A percentile compares a stretch with the other conserved stretches of the same genome.
These are phyloP conservation scores for Leishmania turanica DNA, from an alignment of 208 protist species.

Conservation along the genomic window DNA sequence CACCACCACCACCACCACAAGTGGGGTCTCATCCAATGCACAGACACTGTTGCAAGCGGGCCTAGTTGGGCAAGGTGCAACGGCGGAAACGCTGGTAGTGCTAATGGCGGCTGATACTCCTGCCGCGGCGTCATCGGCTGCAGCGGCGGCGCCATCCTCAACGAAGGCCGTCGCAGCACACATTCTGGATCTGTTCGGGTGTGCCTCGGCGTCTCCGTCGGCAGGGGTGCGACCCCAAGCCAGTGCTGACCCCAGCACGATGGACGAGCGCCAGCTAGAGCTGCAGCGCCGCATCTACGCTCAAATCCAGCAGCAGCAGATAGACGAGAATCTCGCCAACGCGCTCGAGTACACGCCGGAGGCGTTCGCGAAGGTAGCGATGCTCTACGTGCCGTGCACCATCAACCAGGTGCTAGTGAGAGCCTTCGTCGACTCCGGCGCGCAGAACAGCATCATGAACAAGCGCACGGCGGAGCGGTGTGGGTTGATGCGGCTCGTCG, in stretches of 20 bases:
- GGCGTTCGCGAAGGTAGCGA: conserved; percentile 83
- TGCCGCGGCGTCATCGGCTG: background rate
- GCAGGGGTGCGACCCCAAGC: background rate
- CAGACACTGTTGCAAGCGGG: conserved; percentile 9
- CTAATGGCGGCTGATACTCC: background rate
- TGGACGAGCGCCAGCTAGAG: conserved; percentile 68
- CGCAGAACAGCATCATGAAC: conserved; percentile 88
- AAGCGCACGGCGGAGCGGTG: conserved; percentile 81
- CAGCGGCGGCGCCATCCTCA: background rate
- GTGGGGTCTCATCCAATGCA: background rate
- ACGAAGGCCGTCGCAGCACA: background rate
- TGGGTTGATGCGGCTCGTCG: conserved; percentile 87
- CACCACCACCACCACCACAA: background rate
- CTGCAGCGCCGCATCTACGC: conserved; percentile 83
- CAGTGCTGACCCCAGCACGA: background rate
- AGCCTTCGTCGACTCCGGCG: conserved; percentile 95
- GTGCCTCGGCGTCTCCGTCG: background rate
- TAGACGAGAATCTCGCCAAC: conserved; percentile 87
- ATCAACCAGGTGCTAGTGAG: conserved; percentile 93
- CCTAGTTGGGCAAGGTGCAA: background rate
- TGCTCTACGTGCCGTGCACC: conserved; percentile 93
- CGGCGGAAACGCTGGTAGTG: conserved; percentile 16
- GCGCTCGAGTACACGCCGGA: conserved; percentile 96
- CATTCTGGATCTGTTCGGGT: conserved; percentile 33
- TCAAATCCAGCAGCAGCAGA: conserved; percentile 78